Percentiles rank a stretch among this genome's conserved stretches.
phyloP scores from a whole-genome alignment of 495 filamentous ascomycete genomes.

The Cercophora scortea region DNA sequence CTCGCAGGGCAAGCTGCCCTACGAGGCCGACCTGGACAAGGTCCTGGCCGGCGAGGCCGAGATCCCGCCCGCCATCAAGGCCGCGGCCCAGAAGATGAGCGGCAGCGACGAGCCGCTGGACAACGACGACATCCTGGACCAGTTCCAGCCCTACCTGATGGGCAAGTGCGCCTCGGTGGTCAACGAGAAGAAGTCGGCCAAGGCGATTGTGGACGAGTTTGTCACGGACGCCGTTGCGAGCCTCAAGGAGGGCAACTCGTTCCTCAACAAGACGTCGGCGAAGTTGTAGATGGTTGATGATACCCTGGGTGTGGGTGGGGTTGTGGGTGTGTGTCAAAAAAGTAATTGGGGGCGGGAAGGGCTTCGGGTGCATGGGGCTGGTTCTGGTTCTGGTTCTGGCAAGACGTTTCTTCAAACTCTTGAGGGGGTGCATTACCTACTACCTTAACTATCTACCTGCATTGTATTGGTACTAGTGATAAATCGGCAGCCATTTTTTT shows the following conservation, averaged over 20 bases:
- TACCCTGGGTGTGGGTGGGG: neutral
- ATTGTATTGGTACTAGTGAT: too few relatives aligned
- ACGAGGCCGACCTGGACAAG: conserved; percentile 89
- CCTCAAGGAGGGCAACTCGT: conserved; percentile 18
- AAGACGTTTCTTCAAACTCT: too few relatives aligned
- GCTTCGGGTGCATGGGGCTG: too few relatives aligned
- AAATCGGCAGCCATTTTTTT: too few relatives aligned
- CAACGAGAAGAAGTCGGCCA: conserved; percentile 87
- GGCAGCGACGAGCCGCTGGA: conserved; percentile 51
- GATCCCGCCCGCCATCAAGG: conserved; percentile 70
- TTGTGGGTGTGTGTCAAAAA: neutral
- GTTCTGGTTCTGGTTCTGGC: too few relatives aligned
- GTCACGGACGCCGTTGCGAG: conserved; percentile 63
- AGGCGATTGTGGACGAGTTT: conserved; percentile 91
- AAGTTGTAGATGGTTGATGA: conserved; percentile 10
- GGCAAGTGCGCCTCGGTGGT: conserved; percentile 92
- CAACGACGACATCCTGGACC: conserved; percentile 72
- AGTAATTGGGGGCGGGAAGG: too few relatives aligned
- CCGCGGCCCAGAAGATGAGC: conserved; percentile 59
- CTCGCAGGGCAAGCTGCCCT: conserved; percentile 79
- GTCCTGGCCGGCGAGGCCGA: conserved; percentile 43
- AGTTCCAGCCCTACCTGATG: conserved; percentile 89
- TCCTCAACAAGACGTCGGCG: conserved; percentile 1
- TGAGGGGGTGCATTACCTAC: too few relatives aligned
- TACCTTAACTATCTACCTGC: too few relatives aligned